phyloP scores from a whole-genome alignment of 2,329 filamentous ascomycete species.

The Arachnomyces sp. region DNA sequence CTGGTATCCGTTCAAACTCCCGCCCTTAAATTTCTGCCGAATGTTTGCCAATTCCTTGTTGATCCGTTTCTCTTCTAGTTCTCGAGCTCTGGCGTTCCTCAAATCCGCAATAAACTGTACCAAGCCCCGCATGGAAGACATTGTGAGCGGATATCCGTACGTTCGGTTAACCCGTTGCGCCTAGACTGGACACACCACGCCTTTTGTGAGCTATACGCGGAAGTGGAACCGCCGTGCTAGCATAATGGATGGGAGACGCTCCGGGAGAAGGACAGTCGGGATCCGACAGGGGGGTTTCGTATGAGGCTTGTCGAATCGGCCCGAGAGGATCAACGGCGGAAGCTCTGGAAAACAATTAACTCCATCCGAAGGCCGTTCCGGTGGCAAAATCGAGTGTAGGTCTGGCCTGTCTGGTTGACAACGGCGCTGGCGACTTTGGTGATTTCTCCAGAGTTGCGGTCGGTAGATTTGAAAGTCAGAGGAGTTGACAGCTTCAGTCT shows the following conservation, averaged over 20 bases:
- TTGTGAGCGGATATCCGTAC: constrained; percentile 13
- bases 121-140: constrained; percentile 58
- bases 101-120: constrained; percentile 98
- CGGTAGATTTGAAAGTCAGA: too few species aligned
- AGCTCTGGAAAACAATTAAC: not conserved
- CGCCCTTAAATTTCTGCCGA: constrained; percentile 95
- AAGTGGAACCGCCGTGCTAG: too few species aligned
- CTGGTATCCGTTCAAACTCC: constrained; percentile 88
- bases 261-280: not conserved
- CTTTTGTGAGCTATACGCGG: not conserved
- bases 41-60: constrained; percentile 99
- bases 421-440: too few species aligned
- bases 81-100: constrained; percentile 85
- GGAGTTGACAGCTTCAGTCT: too few species aligned
- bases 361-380: not conserved
- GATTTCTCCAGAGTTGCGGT: too few species aligned
- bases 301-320: not conserved
- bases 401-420: too few species aligned
- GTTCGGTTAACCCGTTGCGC: not conserved
- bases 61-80: constrained; percentile 97
- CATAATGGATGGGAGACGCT: too few species aligned
- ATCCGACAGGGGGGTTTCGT: constrained; percentile 2
- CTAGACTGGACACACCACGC: not conserved
- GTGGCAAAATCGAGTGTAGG: too few species aligned
- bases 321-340: not conserved